Evolutionary conservation across 768 basidiomycete species (phyloP).

Genomic region (Kwoniella shandongensis): DNA sequence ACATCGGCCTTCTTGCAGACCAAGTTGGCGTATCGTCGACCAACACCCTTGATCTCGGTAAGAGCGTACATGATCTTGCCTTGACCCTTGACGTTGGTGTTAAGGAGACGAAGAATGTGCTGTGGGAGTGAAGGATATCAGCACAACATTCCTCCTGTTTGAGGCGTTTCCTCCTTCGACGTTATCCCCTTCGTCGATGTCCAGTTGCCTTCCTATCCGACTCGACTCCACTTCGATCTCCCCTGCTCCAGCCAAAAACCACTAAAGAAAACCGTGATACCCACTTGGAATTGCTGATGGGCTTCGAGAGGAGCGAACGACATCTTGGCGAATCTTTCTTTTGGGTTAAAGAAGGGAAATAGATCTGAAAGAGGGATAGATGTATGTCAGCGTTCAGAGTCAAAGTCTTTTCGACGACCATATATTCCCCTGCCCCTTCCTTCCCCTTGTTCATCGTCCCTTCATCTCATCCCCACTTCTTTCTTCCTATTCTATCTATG

Average conservation of each 20-base stretch:
- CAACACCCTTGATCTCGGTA: constrained; percentile 99
- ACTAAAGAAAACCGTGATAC: constrained; percentile 23
- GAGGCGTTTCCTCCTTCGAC: too few relatives aligned
- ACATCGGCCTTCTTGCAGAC: constrained; percentile 99
- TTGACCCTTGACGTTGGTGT: constrained; percentile 99
- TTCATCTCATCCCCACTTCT: not conserved
- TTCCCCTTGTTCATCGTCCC: too few relatives aligned
- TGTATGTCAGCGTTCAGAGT: not conserved
- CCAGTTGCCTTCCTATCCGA: too few relatives aligned
- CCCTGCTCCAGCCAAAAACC: not conserved
- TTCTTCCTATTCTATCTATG: not conserved
- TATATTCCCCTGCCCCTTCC: too few relatives aligned
- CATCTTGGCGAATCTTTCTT: constrained; percentile 60
- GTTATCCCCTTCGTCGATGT: too few relatives aligned
- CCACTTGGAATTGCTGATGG: constrained; percentile 91
- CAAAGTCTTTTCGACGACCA: too few relatives aligned
- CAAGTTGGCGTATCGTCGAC: constrained; percentile 95
- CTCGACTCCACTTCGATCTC: not conserved
- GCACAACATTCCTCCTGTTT: constrained; percentile 1
- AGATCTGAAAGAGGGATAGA: constrained; percentile 2
- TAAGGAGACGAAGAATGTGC: constrained; percentile 96
- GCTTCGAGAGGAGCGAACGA: constrained; percentile 95
- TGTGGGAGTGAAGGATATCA: constrained; percentile 49
- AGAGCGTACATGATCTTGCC: constrained; percentile 97
- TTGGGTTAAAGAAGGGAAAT: constrained; percentile 15